Conservation (phyloP, 2,329 filamentous ascomycete species). For the Aspergillus calidoustus region DNA sequence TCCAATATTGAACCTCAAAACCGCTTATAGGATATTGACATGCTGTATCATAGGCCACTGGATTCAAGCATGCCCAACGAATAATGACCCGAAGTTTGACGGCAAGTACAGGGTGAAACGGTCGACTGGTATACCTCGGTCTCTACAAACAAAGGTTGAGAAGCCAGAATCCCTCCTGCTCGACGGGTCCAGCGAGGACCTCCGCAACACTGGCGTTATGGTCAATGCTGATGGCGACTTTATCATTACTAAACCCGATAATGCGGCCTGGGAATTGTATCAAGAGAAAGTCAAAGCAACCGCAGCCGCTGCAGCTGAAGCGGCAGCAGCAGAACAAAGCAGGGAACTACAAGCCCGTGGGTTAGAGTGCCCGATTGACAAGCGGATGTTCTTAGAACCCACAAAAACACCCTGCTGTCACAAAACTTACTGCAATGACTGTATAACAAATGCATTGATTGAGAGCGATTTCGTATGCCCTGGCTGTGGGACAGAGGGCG, state of each 20-base stretch:
- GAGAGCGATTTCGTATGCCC: slow-evolving; percentile 98
- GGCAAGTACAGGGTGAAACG: slow-evolving; percentile 91
- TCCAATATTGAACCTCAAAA: neutral
- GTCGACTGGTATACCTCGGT: slow-evolving; percentile 94
- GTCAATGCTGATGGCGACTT: slow-evolving; percentile 97
- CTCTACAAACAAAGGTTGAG: slow-evolving; percentile 93
- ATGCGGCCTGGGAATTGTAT: slow-evolving; percentile 94
- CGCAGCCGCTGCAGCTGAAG: slow-evolving; percentile 79
- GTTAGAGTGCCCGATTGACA: slow-evolving; percentile 93
- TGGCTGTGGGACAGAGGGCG: slow-evolving; percentile 85
- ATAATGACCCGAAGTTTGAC: slow-evolving; percentile 95
- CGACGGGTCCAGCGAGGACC: slow-evolving; percentile 76
- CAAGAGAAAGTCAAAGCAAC: slow-evolving; percentile 91
- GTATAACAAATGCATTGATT: slow-evolving; percentile 98
- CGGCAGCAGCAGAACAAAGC: slow-evolving; percentile 75
- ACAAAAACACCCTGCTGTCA: slow-evolving; percentile 98
- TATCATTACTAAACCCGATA: slow-evolving; percentile 94
- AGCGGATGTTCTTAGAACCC: slow-evolving; percentile 96
- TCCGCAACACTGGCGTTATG: slow-evolving; percentile 89
- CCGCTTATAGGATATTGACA: slow-evolving; percentile 20
- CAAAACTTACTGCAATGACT: slow-evolving; percentile 98
- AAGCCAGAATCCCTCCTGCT: slow-evolving; percentile 78
- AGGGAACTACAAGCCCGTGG: slow-evolving; percentile 88
- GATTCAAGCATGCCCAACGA: slow-evolving; percentile 98
- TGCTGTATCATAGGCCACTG: slow-evolving; percentile 70